Percentiles rank a stretch among this genome's conserved stretches.
Conservation (phyloP, 1,284 basidiomycete species). For the Ganoderma leucocontextum region DNA sequence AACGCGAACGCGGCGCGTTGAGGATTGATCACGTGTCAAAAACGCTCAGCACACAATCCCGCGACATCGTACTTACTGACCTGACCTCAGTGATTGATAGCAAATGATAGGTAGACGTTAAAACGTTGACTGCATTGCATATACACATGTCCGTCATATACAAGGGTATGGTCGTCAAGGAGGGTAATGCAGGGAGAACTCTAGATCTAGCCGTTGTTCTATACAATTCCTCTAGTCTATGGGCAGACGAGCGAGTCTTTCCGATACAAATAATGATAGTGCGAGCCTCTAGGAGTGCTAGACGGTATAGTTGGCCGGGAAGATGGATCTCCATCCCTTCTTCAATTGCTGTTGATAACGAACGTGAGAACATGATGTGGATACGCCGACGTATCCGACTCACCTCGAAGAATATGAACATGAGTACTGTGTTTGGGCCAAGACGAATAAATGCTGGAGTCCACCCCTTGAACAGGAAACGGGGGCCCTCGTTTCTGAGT, state of each 20-base stretch:
- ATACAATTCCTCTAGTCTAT: conserved; percentile 29
- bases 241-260: conserved; percentile 9
- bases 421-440: conserved; percentile 84
- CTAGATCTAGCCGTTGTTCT: conserved; percentile 23
- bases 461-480: conserved; percentile 92
- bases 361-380: background rate
- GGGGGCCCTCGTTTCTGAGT: conserved; percentile 76
- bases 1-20: background rate
- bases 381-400: conserved; percentile 21
- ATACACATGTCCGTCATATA: conserved; percentile 1
- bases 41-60: no score
- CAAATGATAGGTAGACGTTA: background rate
- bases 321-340: conserved; percentile 55
- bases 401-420: conserved; percentile 89
- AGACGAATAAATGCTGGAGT: conserved; percentile 86
- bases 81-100: background rate
- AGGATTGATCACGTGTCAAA: no score
- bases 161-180: conserved; percentile 2
- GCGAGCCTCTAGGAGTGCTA: conserved; percentile 11
- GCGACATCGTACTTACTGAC: no score
- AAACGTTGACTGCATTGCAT: background rate
- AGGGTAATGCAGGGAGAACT: conserved; percentile 6
- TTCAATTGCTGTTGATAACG: conserved; percentile 65
- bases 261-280: conserved; percentile 31
- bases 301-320: conserved; percentile 32